Conservation (phyloP, 805 yeast genomes). For the Lachancea lanzarotensis region DNA sequence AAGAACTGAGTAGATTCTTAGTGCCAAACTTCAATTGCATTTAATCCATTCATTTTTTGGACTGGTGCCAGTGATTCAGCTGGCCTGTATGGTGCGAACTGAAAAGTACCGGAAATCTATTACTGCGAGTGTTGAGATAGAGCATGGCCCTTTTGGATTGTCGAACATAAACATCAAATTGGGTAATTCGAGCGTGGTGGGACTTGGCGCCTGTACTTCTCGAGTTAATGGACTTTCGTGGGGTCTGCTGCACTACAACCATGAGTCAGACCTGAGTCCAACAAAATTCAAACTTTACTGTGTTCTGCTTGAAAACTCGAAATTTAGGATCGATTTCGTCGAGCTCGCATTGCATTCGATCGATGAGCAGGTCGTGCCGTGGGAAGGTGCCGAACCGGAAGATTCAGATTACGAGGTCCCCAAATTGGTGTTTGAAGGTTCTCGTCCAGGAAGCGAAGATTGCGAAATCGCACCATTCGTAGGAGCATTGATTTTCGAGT, state of each 20-base stretch:
- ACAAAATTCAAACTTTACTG: constrained; percentile 9
- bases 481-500: constrained; percentile 6
- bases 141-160: constrained; percentile 3
- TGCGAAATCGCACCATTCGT: constrained; percentile 1
- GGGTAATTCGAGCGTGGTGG: background rate
- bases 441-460: constrained; percentile 4
- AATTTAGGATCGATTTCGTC: constrained; percentile 12
- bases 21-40: too few relatives aligned
- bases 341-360: background rate
- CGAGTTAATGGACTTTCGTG: constrained; percentile 5
- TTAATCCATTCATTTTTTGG: too few relatives aligned
- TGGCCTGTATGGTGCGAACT: constrained; percentile 1
- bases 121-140: constrained; percentile 2
- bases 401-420: constrained; percentile 7
- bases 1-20: too few relatives aligned
- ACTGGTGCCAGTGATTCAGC: too few relatives aligned
- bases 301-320: constrained; percentile 5
- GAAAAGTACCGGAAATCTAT: background rate
- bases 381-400: constrained; percentile 4
- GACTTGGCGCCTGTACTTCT: constrained; percentile 10
- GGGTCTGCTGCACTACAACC: constrained; percentile 10
- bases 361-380: background rate
- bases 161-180: constrained; percentile 1
- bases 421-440: constrained; percentile 3
- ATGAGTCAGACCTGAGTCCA: background rate